Evolutionary conservation across 768 basidiomycete species (phyloP).

Genomic region (Termitomyces sp.): DNA sequence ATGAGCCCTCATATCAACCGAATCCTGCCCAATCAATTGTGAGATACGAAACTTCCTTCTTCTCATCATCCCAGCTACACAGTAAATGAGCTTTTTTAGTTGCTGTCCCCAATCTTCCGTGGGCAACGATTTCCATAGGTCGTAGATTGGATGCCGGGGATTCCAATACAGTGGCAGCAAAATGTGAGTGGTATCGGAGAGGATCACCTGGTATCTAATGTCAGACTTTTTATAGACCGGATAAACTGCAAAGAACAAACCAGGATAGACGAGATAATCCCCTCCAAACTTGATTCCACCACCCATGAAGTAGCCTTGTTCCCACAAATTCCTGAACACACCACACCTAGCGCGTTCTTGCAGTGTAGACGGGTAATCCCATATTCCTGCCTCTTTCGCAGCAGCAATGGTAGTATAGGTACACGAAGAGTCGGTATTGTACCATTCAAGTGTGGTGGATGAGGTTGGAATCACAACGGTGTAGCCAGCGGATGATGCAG

Average conservation of each 20-base stretch:
- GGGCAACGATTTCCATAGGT: conserved; percentile 95
- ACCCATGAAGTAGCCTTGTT: conserved; percentile 84
- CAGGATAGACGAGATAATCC: conserved; percentile 95
- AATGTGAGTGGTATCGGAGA: conserved; percentile 95
- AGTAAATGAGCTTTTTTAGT: conserved; percentile 95
- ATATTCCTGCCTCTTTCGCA: conserved; percentile 69
- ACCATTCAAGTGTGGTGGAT: conserved; percentile 71
- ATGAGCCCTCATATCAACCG: conserved; percentile 40
- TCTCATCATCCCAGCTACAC: conserved; percentile 82
- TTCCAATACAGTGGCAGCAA: conserved; percentile 79
- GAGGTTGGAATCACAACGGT: conserved; percentile 67
- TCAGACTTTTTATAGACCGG: background rate
- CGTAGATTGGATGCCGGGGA: conserved; percentile 57
- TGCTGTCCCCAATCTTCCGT: conserved; percentile 92
- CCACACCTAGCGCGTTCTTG: conserved; percentile 73
- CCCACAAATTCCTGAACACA: conserved; percentile 80
- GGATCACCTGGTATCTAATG: conserved; percentile 68
- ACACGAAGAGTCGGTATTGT: conserved; percentile 36
- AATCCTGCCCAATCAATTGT: conserved; percentile 93
- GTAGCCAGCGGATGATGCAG: conserved; percentile 14
- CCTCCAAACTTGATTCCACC: conserved; percentile 93
- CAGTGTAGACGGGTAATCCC: conserved; percentile 69
- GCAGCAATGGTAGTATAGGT: conserved; percentile 55
- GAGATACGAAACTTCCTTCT: conserved; percentile 64
- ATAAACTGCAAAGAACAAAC: conserved; percentile 38